A percentile compares a stretch with the other conserved stretches of the same genome.
phyloP scores from a whole-genome alignment of 106 monocot genomes.

The Triglochin maritima region DNA sequence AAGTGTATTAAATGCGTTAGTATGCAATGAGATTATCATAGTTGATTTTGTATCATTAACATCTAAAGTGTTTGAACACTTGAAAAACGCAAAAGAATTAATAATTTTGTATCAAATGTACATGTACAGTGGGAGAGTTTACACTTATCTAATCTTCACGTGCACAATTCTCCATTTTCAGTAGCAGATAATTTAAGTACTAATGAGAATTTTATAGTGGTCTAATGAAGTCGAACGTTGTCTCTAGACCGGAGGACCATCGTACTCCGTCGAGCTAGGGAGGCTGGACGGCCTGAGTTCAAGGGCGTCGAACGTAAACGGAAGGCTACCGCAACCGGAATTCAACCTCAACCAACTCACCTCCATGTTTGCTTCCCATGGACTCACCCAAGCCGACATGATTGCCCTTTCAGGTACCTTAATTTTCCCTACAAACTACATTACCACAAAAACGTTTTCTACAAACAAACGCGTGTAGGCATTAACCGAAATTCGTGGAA shows the following conservation, averaged over 20 bases:
- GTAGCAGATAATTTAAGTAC: neutral
- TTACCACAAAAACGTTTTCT: too few species aligned
- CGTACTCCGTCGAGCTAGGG: constrained; percentile 55
- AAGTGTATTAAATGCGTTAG: too few species aligned
- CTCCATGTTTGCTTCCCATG: constrained; percentile 36
- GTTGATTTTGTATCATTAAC: too few species aligned
- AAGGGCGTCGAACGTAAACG: constrained; percentile 34
- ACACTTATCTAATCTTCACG: too few species aligned
- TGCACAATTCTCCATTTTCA: neutral
- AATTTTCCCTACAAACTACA: too few species aligned
- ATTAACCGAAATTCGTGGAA: too few species aligned
- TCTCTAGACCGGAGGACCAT: constrained; percentile 56
- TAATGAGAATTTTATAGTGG: neutral
- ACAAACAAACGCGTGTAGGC: too few species aligned
- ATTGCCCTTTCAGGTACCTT: constrained; percentile 57
- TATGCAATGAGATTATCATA: too few species aligned
- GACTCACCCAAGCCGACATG: constrained; percentile 56
- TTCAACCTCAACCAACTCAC: constrained; percentile 48
- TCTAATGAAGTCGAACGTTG: neutral
- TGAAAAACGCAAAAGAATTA: too few species aligned
- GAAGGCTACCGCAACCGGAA: constrained; percentile 34
- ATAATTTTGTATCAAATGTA: too few species aligned
- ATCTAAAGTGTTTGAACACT: too few species aligned
- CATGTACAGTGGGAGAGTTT: too few species aligned
- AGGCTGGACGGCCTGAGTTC: constrained; percentile 48